Evolutionary conservation across 352 stramenopile species (phyloP).

Genomic region (Phytophthora ramorum): DNA sequence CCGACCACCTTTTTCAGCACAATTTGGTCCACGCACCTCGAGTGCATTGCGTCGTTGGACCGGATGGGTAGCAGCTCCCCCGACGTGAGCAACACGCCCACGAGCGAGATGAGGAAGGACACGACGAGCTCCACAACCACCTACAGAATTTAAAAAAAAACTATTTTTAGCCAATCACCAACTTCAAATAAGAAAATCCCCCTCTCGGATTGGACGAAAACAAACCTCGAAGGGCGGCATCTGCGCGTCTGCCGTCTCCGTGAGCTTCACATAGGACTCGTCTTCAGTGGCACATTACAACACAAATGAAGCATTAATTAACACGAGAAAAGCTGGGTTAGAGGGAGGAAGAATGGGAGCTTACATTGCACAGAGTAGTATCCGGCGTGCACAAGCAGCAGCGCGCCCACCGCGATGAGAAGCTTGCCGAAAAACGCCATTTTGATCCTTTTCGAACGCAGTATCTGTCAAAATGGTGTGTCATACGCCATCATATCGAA

Average conservation of each 20-base stretch:
- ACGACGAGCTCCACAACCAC: conserved; percentile 75
- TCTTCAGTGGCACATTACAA: conserved; percentile 43
- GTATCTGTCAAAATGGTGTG: conserved; percentile 6
- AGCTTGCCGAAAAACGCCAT: conserved; percentile 76
- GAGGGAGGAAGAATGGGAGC: conserved; percentile 12
- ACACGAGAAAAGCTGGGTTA: neutral
- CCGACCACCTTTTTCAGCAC: neutral
- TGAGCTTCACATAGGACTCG: conserved; percentile 78
- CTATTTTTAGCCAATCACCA: conserved; percentile 14
- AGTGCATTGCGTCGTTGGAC: conserved; percentile 72
- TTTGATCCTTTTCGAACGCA: neutral
- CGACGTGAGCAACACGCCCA: conserved; percentile 71
- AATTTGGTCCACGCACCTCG: conserved; percentile 43
- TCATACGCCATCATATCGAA: neutral
- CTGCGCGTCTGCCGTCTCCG: conserved; percentile 74
- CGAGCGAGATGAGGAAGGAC: conserved; percentile 71
- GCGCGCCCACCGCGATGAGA: conserved; percentile 66
- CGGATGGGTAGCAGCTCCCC: conserved; percentile 80
- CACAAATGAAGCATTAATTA: conserved; percentile 8
- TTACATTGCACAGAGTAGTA: conserved; percentile 88
- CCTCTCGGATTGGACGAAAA: conserved; percentile 8
- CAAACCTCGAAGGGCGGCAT: conserved; percentile 69
- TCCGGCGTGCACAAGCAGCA: conserved; percentile 76
- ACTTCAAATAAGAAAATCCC: neutral
- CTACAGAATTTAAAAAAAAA: conserved; percentile 32